phyloP scores from a whole-genome alignment of 208 protist genomes.

The Leishmania gerbilli region DNA sequence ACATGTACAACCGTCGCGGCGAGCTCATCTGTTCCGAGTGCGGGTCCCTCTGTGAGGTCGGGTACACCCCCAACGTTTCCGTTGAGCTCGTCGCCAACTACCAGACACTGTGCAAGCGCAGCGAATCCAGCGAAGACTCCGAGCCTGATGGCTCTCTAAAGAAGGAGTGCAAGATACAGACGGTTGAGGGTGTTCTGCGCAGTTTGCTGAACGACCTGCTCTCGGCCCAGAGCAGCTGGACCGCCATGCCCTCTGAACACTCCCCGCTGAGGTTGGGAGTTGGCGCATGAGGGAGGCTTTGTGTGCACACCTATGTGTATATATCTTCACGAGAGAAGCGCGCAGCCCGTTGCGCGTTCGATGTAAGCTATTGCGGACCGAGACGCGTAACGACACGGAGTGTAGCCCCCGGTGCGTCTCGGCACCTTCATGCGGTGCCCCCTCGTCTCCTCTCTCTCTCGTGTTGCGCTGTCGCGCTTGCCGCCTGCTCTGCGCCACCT shows the following conservation, averaged over 20 bases:
- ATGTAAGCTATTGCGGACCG: background rate
- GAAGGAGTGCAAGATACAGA: conserved; percentile 28
- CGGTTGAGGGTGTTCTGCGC: conserved; percentile 67
- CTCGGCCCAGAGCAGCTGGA: conserved; percentile 48
- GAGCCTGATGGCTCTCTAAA: conserved; percentile 4
- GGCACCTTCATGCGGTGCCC: background rate
- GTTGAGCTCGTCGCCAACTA: conserved; percentile 83
- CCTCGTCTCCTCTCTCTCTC: background rate
- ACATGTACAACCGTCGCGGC: conserved; percentile 75
- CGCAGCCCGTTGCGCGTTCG: background rate
- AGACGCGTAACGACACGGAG: background rate
- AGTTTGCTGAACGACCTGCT: conserved; percentile 68
- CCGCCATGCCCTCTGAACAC: background rate
- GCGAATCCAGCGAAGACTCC: conserved; percentile 12
- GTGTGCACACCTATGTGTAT: background rate
- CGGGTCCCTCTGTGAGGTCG: conserved; percentile 75
- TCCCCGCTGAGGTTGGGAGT: background rate
- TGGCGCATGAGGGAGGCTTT: background rate
- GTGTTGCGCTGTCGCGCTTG: background rate
- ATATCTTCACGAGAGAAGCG: background rate
- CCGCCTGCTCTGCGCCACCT: background rate
- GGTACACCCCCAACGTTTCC: conserved; percentile 85
- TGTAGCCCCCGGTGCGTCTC: background rate
- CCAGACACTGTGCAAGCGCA: conserved; percentile 47
- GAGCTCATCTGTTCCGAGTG: conserved; percentile 89